Evolutionary conservation across 495 filamentous ascomycete species (phyloP).

Genomic region (Penicillium cosmopolitanum): DNA sequence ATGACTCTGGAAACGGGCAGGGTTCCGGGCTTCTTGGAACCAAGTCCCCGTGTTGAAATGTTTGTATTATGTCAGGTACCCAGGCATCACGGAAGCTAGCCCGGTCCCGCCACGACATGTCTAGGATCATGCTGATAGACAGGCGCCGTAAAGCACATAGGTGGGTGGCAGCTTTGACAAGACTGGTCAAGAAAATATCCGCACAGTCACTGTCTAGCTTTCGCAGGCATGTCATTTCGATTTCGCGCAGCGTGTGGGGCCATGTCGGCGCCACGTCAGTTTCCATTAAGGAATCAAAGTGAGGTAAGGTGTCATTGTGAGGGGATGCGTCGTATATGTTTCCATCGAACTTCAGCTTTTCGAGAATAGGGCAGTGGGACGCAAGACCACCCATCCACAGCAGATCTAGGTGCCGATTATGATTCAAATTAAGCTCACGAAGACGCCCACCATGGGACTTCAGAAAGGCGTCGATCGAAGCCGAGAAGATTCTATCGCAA

Average conservation of each 20-base stretch:
- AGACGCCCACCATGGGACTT: conserved; percentile 63
- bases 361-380: conserved; percentile 65
- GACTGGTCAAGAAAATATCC: conserved; percentile 73
- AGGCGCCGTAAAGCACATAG: conserved; percentile 68
- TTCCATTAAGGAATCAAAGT: conserved; percentile 65
- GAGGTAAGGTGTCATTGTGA: conserved; percentile 70
- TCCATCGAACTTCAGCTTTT: conserved; percentile 71
- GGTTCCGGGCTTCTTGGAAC: not conserved
- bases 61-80: not conserved
- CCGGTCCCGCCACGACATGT: conserved; percentile 77
- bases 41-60: not conserved
- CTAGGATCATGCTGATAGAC: conserved; percentile 70
- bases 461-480: conserved; percentile 63
- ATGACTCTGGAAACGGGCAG: conserved; percentile 2
- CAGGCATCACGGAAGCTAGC: conserved; percentile 64
- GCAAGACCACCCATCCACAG: conserved; percentile 67
- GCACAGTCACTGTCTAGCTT: conserved; percentile 68
- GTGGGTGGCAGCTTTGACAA: conserved; percentile 66
- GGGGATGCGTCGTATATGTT: conserved; percentile 63
- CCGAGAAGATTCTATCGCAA: conserved; percentile 67
- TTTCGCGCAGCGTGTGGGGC: conserved; percentile 66
- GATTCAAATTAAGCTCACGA: conserved; percentile 65
- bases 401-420: conserved; percentile 77
- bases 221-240: conserved; percentile 75
- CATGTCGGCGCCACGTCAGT: conserved; percentile 68